Base-by-base conservation (phyloP, 768 basidiomycete species). In the Punctularia strigosozonata region DNA sequence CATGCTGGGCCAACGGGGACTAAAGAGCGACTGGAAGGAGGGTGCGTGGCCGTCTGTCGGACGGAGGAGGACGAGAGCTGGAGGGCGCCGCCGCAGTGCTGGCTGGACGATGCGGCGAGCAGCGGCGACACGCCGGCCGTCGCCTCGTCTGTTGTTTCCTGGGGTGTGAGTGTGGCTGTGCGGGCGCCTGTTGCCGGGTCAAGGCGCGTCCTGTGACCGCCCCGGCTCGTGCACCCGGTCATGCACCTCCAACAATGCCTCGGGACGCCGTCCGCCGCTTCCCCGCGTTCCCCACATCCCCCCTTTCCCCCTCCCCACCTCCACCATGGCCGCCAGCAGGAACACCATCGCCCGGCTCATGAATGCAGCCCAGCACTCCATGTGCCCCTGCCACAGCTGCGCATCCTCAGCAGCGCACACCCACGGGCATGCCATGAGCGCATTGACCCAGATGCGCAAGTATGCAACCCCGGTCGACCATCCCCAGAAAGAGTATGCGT, bases 401-500 rank as follows among this genome's bases (percentile, higher is more conserved):
- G 64, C 69, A 15, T 50, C 71, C 31, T 52, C 64, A 20, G 58
- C 61, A 6, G 58, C 62, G 23, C 65, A 60, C 32, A n/a, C n/a
- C n/a, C 66, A 65, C 41, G 55, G 51, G n/a, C 62, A 66, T 37
- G 48, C 52, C 4, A 38, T 66, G 0, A 64, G 66, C 32, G 68
- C 73, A 22, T 50, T 79, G 37, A 73, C 62, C 43, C 79, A 83
- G 53, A 58, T 86, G 45, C 64, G 88, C 46, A 76, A 63, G 54
- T 73, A 83, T 41, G 88, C 88, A 10, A 82, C 82, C 0, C 89
- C 89, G 25, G 76, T 85, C 4, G 69, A 82, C 23, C 49, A 57
- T 1, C 62, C 77, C 3, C 65, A 86, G 63, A 89, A 81, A 56
- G 90, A 94, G 59, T 92, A 92, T 53, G 90, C 90, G 0, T 94